Evolutionary conservation across 2,329 filamentous ascomycete species (phyloP).

Genomic region (Pleurostoma richardsiae): DNA sequence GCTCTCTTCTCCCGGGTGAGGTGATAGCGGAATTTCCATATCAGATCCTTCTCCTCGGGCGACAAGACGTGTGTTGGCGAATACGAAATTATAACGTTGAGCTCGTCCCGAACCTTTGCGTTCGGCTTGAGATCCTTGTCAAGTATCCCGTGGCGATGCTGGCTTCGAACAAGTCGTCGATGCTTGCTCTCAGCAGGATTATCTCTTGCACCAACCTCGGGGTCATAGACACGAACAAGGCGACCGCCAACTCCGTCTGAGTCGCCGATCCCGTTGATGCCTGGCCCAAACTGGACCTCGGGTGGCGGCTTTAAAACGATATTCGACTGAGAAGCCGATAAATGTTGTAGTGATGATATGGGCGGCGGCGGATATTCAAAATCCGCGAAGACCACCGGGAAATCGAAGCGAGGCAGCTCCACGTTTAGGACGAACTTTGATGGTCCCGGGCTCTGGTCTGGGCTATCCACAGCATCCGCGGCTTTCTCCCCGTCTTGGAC

Average conservation of each 20-base stretch:
- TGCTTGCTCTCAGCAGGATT: slow-evolving; percentile 97
- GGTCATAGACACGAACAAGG: slow-evolving; percentile 85
- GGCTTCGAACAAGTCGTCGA: slow-evolving; percentile 82
- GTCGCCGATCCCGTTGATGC: slow-evolving; percentile 67
- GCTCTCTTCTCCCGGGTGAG: slow-evolving; percentile 87
- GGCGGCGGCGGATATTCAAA: slow-evolving; percentile 86
- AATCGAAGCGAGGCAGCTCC: slow-evolving; percentile 91
- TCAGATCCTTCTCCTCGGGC: slow-evolving; percentile 87
- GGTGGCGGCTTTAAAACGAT: slow-evolving; percentile 74
- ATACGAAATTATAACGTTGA: slow-evolving; percentile 87
- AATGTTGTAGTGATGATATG: slow-evolving; percentile 67
- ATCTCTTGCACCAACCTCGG: slow-evolving; percentile 81
- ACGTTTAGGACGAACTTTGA: slow-evolving; percentile 78
- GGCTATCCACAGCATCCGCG: slow-evolving; percentile 22
- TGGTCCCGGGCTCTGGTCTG: slow-evolving; percentile 39
- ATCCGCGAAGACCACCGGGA: slow-evolving; percentile 91
- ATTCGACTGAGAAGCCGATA: slow-evolving; percentile 59
- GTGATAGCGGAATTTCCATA: slow-evolving; percentile 98
- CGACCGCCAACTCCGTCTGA: slow-evolving; percentile 47
- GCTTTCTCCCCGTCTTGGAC: slow-evolving; percentile 14
- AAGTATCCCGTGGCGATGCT: slow-evolving; percentile 83
- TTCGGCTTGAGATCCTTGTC: slow-evolving; percentile 96
- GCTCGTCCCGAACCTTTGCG: slow-evolving; percentile 87
- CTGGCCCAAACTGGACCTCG: slow-evolving; percentile 84
- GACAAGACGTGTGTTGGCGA: slow-evolving; percentile 85